phyloP scores from a whole-genome alignment of 257 asterid genomes.

The Solanum medicagineum region DNA sequence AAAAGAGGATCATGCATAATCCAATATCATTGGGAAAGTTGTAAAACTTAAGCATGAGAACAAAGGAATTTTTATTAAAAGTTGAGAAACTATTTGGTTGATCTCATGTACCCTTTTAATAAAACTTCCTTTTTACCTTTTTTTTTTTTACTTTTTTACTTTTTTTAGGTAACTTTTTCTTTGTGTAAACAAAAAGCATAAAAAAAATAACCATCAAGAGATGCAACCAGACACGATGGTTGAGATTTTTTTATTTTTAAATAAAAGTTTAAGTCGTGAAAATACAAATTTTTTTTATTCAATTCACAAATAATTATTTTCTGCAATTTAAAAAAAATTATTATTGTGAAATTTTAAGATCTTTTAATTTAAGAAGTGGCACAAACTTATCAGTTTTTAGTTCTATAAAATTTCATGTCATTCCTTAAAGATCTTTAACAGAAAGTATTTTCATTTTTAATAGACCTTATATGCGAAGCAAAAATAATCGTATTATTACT shows the following conservation, averaged over 20 bases:
- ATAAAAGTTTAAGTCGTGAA: not conserved
- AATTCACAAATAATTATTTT: too few species aligned
- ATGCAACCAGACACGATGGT: not conserved
- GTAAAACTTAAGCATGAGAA: slow-evolving; percentile 5
- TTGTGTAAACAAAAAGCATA: not conserved
- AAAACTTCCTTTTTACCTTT: not conserved
- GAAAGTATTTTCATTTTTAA: not conserved
- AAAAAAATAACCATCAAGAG: not conserved
- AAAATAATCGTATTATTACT: not conserved
- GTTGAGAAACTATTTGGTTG: not conserved
- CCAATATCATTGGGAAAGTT: slow-evolving; percentile 6
- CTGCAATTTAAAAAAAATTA: too few species aligned
- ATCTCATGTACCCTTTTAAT: slow-evolving; percentile 1
- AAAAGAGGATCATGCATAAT: not conserved
- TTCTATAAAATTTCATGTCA: too few species aligned
- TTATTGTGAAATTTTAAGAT: too few species aligned
- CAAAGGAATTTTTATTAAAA: slow-evolving; percentile 11
- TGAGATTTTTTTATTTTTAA: not conserved
- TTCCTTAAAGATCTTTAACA: not conserved
- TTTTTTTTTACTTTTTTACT: not conserved
- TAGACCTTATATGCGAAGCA: not conserved
- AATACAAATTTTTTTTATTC: not conserved
- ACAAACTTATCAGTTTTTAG: too few species aligned
- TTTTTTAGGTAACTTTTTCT: not conserved
- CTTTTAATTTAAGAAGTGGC: too few species aligned